Conservation (phyloP, 208 protist species). For the Acanthamoeba sp. region DNA sequence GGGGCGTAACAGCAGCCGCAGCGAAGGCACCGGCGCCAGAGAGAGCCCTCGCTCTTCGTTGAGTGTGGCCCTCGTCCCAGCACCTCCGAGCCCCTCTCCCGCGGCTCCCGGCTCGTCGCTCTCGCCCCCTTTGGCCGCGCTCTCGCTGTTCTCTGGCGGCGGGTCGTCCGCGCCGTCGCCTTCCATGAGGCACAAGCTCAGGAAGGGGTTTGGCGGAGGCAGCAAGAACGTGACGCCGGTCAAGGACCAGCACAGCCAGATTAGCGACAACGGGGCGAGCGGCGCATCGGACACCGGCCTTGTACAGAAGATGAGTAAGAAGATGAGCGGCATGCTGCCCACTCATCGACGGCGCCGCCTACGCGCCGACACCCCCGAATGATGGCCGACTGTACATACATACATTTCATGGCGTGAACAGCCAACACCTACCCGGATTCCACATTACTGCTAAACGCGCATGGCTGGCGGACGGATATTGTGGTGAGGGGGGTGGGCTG, state of each 20-base stretch:
- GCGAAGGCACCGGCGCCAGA: background rate
- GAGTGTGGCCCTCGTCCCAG: too few species aligned
- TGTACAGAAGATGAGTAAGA: conserved; percentile 63
- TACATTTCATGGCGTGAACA: too few species aligned
- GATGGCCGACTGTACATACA: background rate
- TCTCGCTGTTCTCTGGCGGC: too few species aligned
- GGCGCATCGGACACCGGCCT: background rate
- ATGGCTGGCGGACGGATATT: too few species aligned
- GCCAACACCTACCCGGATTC: too few species aligned
- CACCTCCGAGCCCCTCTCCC: too few species aligned
- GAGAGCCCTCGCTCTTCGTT: too few species aligned
- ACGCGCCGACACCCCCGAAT: background rate
- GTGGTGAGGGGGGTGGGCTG: too few species aligned
- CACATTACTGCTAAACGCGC: too few species aligned
- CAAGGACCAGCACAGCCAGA: background rate
- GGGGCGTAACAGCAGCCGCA: background rate
- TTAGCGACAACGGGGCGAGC: background rate
- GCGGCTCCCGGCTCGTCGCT: too few species aligned
- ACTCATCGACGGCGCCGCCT: background rate
- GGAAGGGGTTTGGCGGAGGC: background rate
- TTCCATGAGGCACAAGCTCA: background rate
- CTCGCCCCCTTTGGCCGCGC: too few species aligned
- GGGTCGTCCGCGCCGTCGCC: background rate
- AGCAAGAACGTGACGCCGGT: background rate
- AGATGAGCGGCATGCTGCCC: conserved; percentile 1